Base-by-base conservation (phyloP, 2,329 filamentous ascomycete species). In the Fusarium mexicanum region DNA sequence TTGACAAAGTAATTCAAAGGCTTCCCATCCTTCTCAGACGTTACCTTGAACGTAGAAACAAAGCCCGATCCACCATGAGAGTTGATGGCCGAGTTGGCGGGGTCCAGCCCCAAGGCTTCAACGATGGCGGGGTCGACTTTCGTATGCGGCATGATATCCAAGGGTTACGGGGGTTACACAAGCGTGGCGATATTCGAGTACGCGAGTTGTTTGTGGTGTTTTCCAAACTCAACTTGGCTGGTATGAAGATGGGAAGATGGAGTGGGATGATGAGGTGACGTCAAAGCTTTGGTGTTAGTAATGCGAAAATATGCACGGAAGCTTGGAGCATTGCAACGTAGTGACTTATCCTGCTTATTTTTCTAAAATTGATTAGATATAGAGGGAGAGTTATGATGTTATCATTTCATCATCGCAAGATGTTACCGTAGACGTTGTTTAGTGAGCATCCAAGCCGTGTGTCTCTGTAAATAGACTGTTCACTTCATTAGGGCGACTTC, bases 1-100 rank as follows among this genome's bases (percentile, higher is more conserved):
- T 96, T 95, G 81, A 95, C 88, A 80, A 95, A 96, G 77, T 88
- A 95, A 26, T 85, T 83, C 73, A 84, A 85, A 3, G 86, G 83
- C 48, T 83, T 83, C 37, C 88, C 89, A 75, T 90, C 83, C 22
- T 81, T 73, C 7, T 84, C 81, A 7, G 83, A 81, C 20, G 83
- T 83, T 60, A 88, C 77, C 79, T 91, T 93, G 65, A 88, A 91
- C 0, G 92, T 93, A 1, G 90, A 91, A 3, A 92, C 86, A 72
- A 93, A 93, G 47, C 91, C 91, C 3, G 91, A 92, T 54, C 91
- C 89, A 64, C 92, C 92, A 70, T 91, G 88, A 8, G 88, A 84
- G 3, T 86, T 83, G 18, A 94, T 87, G 48, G 83, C 87, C 37
- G 91, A 87, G 31, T 81, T 89, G 33, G 91, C 90, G 3, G 88